Base-by-base conservation (phyloP, 768 basidiomycete genomes). In the Pholiota conissans region DNA sequence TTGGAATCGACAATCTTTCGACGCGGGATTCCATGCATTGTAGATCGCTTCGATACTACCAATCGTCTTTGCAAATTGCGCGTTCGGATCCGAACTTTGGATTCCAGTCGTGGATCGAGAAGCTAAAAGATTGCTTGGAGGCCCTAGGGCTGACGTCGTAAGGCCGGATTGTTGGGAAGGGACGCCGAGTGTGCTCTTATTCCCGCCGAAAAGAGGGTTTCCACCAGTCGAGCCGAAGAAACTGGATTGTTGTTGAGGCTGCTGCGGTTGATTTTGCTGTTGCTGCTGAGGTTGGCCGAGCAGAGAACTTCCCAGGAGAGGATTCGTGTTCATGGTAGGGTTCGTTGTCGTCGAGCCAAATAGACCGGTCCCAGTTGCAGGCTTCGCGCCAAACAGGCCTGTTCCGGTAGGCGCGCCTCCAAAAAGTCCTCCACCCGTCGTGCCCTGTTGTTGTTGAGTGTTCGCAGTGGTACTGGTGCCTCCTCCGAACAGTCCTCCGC, bases 1-100 rank as follows among this genome's bases (percentile, higher is more conserved):
- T 75, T 93, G 92, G 71, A 95, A 95, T 47, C 87, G 81, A 69
- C 92, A 93, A 40, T 84, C 78, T 2, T 84, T 78, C 0, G 86
- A 87, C 20, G 70, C 62, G 20, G 91, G 76, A 65, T 87, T 84
- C 91, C 91, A 95, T 3, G 90, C 86, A 34, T 79, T 75, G 5
- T 83, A 79, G 53, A 93, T 79, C 0, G 67, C 75, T 65, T 90
- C 85, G 22, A 93, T 85, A 56, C 81, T 79, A 52, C 85, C 81
- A 9, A 73, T 69, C 22, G 90, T 65, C 35, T 75, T 79, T 2
- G 71, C 61, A 56, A 82, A 86, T 61, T 91, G 85, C 11, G 75
- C 73, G 57, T 85, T 84, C 6, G 85, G 77, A 70, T 87, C 85
- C n/a, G 77, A 77, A 62, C 79, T 77, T 32, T 71, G 69, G 3